Evolutionary conservation across 306 rosid species (phyloP), one percentile per base, ranked within the genome.

Genomic region (Quercus bicolor): DNA sequence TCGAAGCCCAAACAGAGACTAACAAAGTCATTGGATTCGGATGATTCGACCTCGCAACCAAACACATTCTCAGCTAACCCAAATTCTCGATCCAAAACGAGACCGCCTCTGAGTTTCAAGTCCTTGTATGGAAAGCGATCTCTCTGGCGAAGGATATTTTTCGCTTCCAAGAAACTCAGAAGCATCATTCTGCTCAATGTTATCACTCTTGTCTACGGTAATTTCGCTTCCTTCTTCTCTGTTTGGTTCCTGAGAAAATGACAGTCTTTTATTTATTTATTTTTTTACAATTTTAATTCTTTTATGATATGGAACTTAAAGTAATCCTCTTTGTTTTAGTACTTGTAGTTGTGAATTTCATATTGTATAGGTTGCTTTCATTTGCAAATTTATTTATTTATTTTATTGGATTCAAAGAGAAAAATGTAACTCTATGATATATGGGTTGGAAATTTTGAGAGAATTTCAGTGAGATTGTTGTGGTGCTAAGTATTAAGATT

Each of bases 101-200:
- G 48, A 31, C 24, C 12, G 16, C 12, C 65, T 18, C 37, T 56
- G 33, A 83, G 73, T 72, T 75, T 85, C 11, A 84, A 79, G 55
- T 73, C 94, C 9, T 70, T 82, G 51, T 83, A 80, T n/a, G 81
- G 84, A 31, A 82, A 71, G 16, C 85, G 81, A 79, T 70, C 84
- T 68, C 79, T 88, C 16, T 81, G 85, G 91, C 78, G 85, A 75
- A 81, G 90, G 78, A 84, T 88, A 45, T 79, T 85, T 37, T 86
- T 85, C 76, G 84, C 92, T 0, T 89, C 94, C 53, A 88, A 78
- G 82, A 92, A 86, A 86, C 84, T 85, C 43, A 84, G 90, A 79
- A 87, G 93, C 88, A 83, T 92, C 53, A 75, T 92, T 78, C 75
- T 92, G 84, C 93, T 92, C 65, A 92, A 92, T 69, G 71, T 84